Conservation (phyloP, 2,329 filamentous ascomycete genomes). For the Pseudocercospora crystallina region DNA sequence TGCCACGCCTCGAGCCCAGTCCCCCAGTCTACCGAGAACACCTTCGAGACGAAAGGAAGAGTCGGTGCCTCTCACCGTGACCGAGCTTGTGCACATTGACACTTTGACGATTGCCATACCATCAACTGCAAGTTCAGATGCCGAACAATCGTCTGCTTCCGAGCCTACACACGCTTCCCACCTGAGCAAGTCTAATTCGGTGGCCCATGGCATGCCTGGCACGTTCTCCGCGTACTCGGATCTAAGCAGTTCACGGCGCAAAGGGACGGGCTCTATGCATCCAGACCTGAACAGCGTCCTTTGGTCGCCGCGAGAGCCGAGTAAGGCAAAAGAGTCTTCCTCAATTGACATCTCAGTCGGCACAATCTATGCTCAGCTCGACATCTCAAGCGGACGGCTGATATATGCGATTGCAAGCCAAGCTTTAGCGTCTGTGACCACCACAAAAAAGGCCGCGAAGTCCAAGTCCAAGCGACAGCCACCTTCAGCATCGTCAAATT, state of each 20-base stretch:
- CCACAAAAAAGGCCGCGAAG: neutral
- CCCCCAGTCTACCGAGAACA: conserved; percentile 11
- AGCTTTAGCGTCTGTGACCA: neutral
- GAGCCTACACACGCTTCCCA: neutral
- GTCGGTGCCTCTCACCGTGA: neutral
- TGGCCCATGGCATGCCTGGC: conserved; percentile 40
- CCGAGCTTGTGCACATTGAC: conserved; percentile 32
- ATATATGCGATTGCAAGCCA: conserved; percentile 10
- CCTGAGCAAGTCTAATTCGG: too few species aligned
- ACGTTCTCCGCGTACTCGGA: conserved; percentile 51
- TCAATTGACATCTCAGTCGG: conserved; percentile 18
- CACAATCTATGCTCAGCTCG: conserved; percentile 17
- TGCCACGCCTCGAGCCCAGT: conserved; percentile 29
- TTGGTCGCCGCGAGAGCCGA: conserved; percentile 1
- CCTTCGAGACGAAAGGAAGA: neutral
- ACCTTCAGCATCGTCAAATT: neutral
- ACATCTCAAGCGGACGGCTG: conserved; percentile 23
- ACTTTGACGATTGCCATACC: conserved; percentile 9
- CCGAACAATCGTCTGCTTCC: neutral
- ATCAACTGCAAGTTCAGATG: neutral
- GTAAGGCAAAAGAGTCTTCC: neutral
- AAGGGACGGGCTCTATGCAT: conserved; percentile 7
- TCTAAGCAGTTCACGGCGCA: conserved; percentile 30
- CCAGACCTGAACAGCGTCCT: conserved; percentile 8
- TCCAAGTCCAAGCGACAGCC: neutral